phyloP scores from a whole-genome alignment of 768 basidiomycete genomes.

The Mycena pura region DNA sequence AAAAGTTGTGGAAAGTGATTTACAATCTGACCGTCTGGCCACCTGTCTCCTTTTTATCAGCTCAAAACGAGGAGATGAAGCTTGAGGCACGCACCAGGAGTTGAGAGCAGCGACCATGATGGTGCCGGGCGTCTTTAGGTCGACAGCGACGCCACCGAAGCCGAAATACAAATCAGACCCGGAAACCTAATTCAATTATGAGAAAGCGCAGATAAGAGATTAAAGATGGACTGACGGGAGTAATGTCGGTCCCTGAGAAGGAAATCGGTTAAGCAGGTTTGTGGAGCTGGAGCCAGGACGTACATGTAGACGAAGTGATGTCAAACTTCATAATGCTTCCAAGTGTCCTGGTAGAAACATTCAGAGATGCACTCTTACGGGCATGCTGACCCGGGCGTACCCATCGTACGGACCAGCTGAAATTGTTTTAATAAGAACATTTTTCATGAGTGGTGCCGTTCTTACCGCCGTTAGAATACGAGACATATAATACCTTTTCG shows the following conservation, averaged over 20 bases:
- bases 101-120: constrained; percentile 74
- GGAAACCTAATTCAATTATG: constrained; percentile 30
- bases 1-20: too few relatives aligned
- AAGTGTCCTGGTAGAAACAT: too few relatives aligned
- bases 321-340: constrained; percentile 60
- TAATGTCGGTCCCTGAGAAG: constrained; percentile 63
- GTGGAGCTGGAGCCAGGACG: constrained; percentile 6
- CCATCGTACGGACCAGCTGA: constrained; percentile 70
- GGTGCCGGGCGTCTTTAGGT: constrained; percentile 65
- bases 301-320: constrained; percentile 57
- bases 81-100: constrained; percentile 54
- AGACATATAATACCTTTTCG: constrained; percentile 64
- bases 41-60: constrained; percentile 38
- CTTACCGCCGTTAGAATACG: constrained; percentile 58
- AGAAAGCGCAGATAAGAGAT: neutral
- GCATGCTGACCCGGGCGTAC: too few relatives aligned
- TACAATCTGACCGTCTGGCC: constrained; percentile 72
- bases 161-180: constrained; percentile 67
- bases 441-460: too few relatives aligned
- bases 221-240: constrained; percentile 47
- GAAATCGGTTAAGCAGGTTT: neutral
- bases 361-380: too few relatives aligned
- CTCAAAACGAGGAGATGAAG: too few relatives aligned
- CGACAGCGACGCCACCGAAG: constrained; percentile 68
- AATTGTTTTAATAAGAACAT: too few relatives aligned